Conservation (phyloP, 805 yeast species). For the Nakazawaea peltata region DNA sequence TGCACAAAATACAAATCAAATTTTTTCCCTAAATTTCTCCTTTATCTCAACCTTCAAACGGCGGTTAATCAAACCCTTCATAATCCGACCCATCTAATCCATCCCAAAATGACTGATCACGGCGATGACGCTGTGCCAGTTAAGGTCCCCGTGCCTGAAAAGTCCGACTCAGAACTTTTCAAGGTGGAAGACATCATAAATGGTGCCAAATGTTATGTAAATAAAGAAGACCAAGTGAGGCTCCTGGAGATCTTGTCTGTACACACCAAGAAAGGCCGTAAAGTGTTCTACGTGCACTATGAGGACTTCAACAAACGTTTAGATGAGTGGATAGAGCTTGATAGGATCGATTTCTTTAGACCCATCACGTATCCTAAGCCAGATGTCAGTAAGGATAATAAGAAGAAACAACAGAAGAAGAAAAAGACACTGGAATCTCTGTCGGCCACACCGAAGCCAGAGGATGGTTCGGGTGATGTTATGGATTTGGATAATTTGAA, state of each 20-base stretch:
- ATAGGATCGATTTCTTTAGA: constrained; percentile 62
- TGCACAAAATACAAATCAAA: neutral
- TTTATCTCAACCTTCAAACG: neutral
- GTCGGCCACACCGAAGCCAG: constrained; percentile 11
- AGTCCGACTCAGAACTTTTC: constrained; percentile 19
- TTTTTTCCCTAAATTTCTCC: neutral
- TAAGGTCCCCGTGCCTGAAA: constrained; percentile 17
- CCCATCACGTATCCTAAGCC: constrained; percentile 69
- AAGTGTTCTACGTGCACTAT: constrained; percentile 87
- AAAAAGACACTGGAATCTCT: constrained; percentile 23
- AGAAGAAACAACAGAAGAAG: constrained; percentile 23
- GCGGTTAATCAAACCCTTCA: neutral
- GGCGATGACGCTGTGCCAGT: constrained; percentile 5
- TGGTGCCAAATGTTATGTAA: constrained; percentile 79
- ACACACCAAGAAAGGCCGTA: constrained; percentile 66
- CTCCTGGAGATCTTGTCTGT: constrained; percentile 80
- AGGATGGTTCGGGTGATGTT: constrained; percentile 40
- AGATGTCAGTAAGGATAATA: constrained; percentile 37
- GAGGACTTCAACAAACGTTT: constrained; percentile 91
- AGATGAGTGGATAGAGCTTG: constrained; percentile 86
- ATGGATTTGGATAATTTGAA: constrained; percentile 80
- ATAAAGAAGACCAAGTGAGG: constrained; percentile 73
- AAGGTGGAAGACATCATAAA: constrained; percentile 43
- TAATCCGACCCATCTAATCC: neutral
- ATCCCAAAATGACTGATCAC: constrained; percentile 7